These are phyloP conservation scores for Colletotrichum falcatum DNA, from an alignment of 2,329 filamentous ascomycete species.

Conservation along the genomic window DNA sequence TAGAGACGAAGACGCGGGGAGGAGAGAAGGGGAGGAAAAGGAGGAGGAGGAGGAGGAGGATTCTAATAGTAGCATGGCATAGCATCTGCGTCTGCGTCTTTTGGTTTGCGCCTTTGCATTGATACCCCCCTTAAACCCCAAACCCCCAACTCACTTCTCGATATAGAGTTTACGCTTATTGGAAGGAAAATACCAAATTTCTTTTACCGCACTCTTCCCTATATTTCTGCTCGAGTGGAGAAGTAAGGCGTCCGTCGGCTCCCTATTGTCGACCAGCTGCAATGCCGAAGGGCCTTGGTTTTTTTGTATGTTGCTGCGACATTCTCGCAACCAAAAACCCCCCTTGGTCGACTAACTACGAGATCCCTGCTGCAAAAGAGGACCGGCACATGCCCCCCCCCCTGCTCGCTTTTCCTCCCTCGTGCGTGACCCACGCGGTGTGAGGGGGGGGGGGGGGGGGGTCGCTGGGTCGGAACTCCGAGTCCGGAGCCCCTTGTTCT, in stretches of 20 bases:
- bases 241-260: neutral
- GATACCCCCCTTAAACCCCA: constrained; percentile 19
- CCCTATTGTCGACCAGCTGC: too few species aligned
- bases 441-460: too few species aligned
- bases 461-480: too few species aligned
- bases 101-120: constrained; percentile 18
- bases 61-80: constrained; percentile 10
- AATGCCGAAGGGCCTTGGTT: too few species aligned
- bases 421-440: too few species aligned
- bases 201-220: neutral
- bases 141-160: neutral
- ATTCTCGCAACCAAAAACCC: too few species aligned
- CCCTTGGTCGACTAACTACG: too few species aligned
- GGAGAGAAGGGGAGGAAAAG: neutral
- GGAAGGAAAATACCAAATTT: neutral
- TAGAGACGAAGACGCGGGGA: neutral
- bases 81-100: constrained; percentile 18
- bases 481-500: neutral
- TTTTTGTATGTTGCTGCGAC: too few species aligned
- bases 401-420: too few species aligned
- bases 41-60: neutral
- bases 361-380: too few species aligned
- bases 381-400: too few species aligned
- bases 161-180: constrained; percentile 7
- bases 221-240: neutral